These are phyloP conservation scores for Serendipita sp. DNA, from an alignment of 768 basidiomycete species.

Conservation along the genomic window DNA sequence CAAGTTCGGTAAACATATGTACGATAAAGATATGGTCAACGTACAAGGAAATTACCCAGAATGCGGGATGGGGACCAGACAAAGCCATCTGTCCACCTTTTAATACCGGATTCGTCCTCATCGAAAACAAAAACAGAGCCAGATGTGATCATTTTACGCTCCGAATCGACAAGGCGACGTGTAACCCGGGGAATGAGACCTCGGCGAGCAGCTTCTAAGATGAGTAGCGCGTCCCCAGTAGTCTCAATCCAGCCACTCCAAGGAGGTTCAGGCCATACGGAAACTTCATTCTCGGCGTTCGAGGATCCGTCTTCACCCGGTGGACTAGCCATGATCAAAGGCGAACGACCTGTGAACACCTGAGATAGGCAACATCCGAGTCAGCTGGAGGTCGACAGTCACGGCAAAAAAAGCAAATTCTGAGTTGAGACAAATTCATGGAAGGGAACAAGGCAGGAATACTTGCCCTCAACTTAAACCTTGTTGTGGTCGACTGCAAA, in stretches of 20 bases:
- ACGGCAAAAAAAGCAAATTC: not conserved
- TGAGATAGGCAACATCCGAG: not conserved
- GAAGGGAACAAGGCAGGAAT: not conserved
- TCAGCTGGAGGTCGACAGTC: not conserved
- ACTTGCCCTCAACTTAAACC: not conserved
- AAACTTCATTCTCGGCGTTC: not conserved
- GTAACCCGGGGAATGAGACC: slow-evolving; percentile 88
- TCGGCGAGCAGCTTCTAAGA: slow-evolving; percentile 83
- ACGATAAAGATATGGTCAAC: slow-evolving; percentile 9
- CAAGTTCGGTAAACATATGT: not conserved
- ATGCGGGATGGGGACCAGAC: slow-evolving; percentile 91
- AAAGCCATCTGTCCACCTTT: slow-evolving; percentile 95
- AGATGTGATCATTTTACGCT: slow-evolving; percentile 82
- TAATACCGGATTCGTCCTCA: slow-evolving; percentile 93
- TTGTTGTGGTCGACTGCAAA: not conserved
- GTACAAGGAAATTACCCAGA: slow-evolving; percentile 72
- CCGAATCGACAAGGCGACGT: slow-evolving; percentile 78
- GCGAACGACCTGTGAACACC: not conserved
- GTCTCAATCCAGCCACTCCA: slow-evolving; percentile 94
- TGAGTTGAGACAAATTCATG: not conserved
- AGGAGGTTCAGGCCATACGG: slow-evolving; percentile 42
- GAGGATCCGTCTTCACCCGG: not conserved
- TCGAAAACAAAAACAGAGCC: slow-evolving; percentile 96
- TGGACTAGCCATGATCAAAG: not conserved
- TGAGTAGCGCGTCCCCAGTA: slow-evolving; percentile 87